phyloP scores from a whole-genome alignment of 352 stramenopile species.

The Phytophthora hybrid region DNA sequence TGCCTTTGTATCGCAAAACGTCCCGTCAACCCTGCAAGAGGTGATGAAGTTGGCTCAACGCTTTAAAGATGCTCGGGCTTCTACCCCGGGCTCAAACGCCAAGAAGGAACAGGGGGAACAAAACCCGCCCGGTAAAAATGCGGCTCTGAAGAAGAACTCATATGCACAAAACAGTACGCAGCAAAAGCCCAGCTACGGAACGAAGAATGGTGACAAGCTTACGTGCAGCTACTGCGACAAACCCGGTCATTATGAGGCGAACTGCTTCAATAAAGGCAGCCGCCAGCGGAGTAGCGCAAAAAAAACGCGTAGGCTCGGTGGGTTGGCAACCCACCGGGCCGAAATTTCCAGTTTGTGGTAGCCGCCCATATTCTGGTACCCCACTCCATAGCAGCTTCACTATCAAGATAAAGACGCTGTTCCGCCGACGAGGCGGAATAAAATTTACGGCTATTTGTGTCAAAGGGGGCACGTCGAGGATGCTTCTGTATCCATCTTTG shows the following conservation, averaged over 20 bases:
- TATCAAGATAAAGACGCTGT: background rate
- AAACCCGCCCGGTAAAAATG: background rate
- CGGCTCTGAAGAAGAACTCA: background rate
- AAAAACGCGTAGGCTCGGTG: slow-evolving; percentile 22
- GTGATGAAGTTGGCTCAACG: slow-evolving; percentile 11
- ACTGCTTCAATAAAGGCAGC: slow-evolving; percentile 15
- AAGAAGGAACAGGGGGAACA: background rate
- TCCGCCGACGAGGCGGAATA: background rate
- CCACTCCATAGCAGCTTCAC: slow-evolving; percentile 1
- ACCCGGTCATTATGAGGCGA: background rate
- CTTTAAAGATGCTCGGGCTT: background rate
- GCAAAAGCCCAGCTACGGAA: background rate
- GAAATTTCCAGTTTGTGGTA: background rate
- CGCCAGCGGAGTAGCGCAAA: background rate
- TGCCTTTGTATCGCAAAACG: slow-evolving; percentile 11
- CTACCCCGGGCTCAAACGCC: background rate
- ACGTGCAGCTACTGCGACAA: background rate
- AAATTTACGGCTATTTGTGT: slow-evolving; percentile 16
- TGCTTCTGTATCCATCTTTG: slow-evolving; percentile 9
- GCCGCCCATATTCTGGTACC: slow-evolving; percentile 10
- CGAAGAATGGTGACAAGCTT: background rate
- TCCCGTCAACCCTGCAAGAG: background rate
- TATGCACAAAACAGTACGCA: background rate
- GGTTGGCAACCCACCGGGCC: slow-evolving; percentile 14
- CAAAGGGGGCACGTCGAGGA: background rate